Conservation (phyloP, 2,329 filamentous ascomycete species). For the Fusarium coicis region DNA sequence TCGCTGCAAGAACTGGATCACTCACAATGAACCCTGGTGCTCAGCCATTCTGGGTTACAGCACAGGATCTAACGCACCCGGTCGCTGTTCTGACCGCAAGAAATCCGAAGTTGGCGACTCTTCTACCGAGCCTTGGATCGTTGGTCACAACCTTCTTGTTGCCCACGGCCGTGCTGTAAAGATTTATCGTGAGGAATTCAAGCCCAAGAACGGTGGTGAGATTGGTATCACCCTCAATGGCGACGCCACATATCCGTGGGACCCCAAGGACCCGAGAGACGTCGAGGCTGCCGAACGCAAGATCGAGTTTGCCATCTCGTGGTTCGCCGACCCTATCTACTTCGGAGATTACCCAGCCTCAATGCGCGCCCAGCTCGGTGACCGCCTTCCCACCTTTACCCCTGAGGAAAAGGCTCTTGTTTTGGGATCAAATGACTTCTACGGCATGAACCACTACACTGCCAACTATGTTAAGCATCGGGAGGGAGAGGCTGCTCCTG, state of each 20-base stretch:
- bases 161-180: conserved; percentile 85
- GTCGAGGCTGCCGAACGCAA: conserved; percentile 82
- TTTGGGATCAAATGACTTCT: conserved; percentile 90
- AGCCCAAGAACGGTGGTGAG: conserved; percentile 74
- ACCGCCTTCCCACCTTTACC: conserved; percentile 80
- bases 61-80: conserved; percentile 81
- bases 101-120: conserved; percentile 79
- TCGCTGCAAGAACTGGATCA: conserved; percentile 89
- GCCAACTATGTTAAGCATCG: conserved; percentile 86
- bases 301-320: conserved; percentile 86
- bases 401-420: conserved; percentile 78
- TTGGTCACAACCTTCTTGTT: conserved; percentile 82
- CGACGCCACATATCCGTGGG: conserved; percentile 85
- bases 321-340: conserved; percentile 92
- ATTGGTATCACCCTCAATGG: conserved; percentile 92
- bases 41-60: conserved; percentile 83
- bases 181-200: conserved; percentile 85
- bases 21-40: conserved; percentile 92
- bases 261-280: conserved; percentile 78
- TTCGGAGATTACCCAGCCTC: conserved; percentile 84
- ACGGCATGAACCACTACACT: conserved; percentile 95
- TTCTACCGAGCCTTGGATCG: conserved; percentile 82
- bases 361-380: conserved; percentile 83
- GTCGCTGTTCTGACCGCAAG: conserved; percentile 79
- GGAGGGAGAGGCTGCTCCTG: conserved; percentile 65